Evolutionary conservation across 805 yeast genomes (phyloP), one percentile per base, ranked within the genome.

Genomic region (Kazachstania bromeliacearum): DNA sequence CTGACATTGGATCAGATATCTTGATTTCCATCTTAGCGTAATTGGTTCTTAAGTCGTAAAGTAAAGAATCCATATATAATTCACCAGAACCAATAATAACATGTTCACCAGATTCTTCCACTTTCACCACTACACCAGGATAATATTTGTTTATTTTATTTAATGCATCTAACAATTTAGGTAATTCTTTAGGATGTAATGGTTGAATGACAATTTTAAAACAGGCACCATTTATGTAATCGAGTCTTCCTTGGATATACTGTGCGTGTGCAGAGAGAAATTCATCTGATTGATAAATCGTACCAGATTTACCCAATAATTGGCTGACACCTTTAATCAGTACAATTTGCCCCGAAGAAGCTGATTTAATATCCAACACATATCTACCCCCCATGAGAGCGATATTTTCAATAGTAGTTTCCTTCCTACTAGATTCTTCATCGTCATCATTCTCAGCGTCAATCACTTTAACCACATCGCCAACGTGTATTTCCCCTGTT

Each of bases 21-120:
- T 79, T 82, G 37, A 92, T 73, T 35, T 79, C 81, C 27, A 87
- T 67, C 16, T 71, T 73, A 0, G 80, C 70, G 47, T 74, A 81
- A 22, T 73, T 62, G 19, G 64, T 55, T 43, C 96, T 64, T 30
- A 92, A 59, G 50, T 85, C 96, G 54, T 79, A 82, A 27, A 92
- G 58, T 17, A 82, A 62, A 46, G 92, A 83, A 56, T 92, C 97
- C 59, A 92, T 55, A 51, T 84, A 85, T 13, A 89, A 48, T 51
- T 92, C 97, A 5, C 98, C 98, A 7, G 85, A 73, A 0, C 92
- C 96, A 19, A 77, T 50, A 0, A 92, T 55, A 1, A 77, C 76
- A 53, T 81, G 85, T 48, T 87, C 96, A 2, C 96, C 96, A 35
- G 88, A 80, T 45, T 84, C 94, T 53, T 85, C 95, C 1, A 81